A percentile compares a stretch with the other conserved stretches of the same genome.
These are phyloP conservation scores for Lepidium aucheri DNA, from an alignment of 345 rosid species.

Conservation along the genomic window DNA sequence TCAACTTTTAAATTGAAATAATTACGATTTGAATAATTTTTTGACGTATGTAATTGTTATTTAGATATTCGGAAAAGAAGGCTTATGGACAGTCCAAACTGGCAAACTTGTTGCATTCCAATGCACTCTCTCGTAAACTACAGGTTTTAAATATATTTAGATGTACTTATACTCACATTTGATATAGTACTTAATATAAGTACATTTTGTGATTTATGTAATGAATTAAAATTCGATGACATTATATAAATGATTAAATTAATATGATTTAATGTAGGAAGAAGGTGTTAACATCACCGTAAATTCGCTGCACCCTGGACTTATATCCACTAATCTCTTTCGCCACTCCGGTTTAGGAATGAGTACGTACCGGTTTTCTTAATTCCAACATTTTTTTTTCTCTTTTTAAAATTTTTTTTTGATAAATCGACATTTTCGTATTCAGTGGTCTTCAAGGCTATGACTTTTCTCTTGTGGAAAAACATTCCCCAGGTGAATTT, in stretches of 20 bases:
- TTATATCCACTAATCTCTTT: slow-evolving; percentile 77
- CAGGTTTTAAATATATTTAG: slow-evolving; percentile 31
- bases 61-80: slow-evolving; percentile 68
- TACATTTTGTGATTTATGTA: not conserved
- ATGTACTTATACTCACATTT: not conserved
- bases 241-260: not conserved
- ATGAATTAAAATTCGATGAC: not conserved
- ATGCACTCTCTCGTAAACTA: slow-evolving; percentile 71
- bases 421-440: not conserved
- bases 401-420: not conserved
- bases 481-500: slow-evolving; percentile 68
- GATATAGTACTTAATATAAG: not conserved
- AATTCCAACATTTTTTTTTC: not conserved
- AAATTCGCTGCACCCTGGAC: slow-evolving; percentile 85
- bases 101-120: slow-evolving; percentile 75
- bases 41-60: not conserved
- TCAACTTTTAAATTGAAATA: not conserved
- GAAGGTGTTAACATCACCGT: slow-evolving; percentile 75
- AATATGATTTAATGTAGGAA: slow-evolving; percentile 31
- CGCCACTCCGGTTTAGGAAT: slow-evolving; percentile 35
- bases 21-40: not conserved
- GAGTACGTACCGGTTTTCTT: slow-evolving; percentile 14
- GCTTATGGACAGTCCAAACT: slow-evolving; percentile 95
- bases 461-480: slow-evolving; percentile 66
- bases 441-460: slow-evolving; percentile 48